phyloP scores from a whole-genome alignment of 2,329 filamentous ascomycete species.

The Westerdykella aurantiaca region DNA sequence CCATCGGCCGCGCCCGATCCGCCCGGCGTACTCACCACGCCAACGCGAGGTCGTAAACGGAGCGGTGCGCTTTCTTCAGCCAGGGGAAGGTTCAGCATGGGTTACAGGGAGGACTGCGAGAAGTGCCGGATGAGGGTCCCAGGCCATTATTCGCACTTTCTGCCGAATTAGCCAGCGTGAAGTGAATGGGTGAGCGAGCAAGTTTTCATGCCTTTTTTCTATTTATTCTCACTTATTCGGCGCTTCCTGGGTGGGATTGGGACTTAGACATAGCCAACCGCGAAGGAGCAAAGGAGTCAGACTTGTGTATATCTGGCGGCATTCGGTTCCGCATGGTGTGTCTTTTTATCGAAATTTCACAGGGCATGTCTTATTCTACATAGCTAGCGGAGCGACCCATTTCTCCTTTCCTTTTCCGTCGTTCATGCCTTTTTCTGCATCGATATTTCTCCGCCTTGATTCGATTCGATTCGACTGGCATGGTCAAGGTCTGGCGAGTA shows the following conservation, averaged over 20 bases:
- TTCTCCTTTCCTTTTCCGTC: background rate
- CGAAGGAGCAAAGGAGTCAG: background rate
- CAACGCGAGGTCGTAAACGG: constrained; percentile 31
- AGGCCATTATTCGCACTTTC: constrained; percentile 47
- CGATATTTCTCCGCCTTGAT: no score
- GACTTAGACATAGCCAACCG: background rate
- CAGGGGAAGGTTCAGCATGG: constrained; percentile 43
- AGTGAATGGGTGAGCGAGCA: background rate
- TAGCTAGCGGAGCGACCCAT: background rate
- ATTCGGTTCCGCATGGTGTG: background rate
- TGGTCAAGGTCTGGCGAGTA: no score
- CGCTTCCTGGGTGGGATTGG: background rate
- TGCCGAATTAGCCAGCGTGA: constrained; percentile 18
- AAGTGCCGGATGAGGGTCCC: constrained; percentile 45
- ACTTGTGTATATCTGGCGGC: background rate
- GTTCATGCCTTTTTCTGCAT: no score
- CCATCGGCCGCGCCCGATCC: background rate
- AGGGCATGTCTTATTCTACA: background rate
- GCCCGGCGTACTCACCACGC: constrained; percentile 15
- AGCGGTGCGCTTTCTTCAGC: constrained; percentile 34
- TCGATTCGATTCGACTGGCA: no score
- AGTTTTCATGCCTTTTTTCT: background rate
- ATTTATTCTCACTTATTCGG: background rate
- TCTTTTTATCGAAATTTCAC: background rate
- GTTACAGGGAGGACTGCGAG: constrained; percentile 46